phyloP scores from a whole-genome alignment of 2,329 filamentous ascomycete species.

The Helminthosporium solani region DNA sequence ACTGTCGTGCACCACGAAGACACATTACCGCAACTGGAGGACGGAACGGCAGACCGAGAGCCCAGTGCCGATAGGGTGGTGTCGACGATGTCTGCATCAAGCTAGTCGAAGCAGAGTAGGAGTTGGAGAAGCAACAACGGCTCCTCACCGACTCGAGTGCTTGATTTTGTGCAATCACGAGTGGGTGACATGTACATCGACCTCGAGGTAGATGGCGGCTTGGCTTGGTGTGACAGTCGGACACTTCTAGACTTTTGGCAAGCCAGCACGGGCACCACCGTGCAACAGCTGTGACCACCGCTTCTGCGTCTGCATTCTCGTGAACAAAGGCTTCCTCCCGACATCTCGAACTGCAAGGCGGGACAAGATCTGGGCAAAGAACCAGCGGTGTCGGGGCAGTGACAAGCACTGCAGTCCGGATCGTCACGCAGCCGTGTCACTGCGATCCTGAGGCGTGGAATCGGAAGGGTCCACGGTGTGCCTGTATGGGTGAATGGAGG shows the following conservation, averaged over 20 bases:
- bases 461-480: too few species aligned
- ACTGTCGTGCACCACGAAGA: constrained; percentile 12
- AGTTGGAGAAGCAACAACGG: constrained; percentile 4
- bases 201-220: constrained; percentile 1
- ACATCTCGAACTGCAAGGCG: constrained; percentile 10
- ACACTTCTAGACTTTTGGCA: constrained; percentile 13
- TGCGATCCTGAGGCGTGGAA: not conserved
- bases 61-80: constrained; percentile 1
- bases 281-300: constrained; percentile 28
- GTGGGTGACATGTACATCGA: constrained; percentile 4
- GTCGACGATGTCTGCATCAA: constrained; percentile 5
- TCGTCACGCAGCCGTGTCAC: constrained; percentile 14
- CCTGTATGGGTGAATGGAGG: too few species aligned
- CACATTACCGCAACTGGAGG: constrained; percentile 8
- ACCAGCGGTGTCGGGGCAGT: constrained; percentile 7
- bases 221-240: constrained; percentile 13
- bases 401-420: constrained; percentile 9
- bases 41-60: constrained; percentile 6
- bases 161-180: constrained; percentile 1
- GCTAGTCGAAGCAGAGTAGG: constrained; percentile 6
- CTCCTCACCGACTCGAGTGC: constrained; percentile 14
- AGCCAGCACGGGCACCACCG: constrained; percentile 16
- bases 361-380: not conserved
- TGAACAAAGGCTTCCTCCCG: constrained; percentile 16
- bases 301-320: constrained; percentile 28